Evolutionary conservation across 2,329 filamentous ascomycete genomes (phyloP).

Genomic region (Trichoderma endophyticum): DNA sequence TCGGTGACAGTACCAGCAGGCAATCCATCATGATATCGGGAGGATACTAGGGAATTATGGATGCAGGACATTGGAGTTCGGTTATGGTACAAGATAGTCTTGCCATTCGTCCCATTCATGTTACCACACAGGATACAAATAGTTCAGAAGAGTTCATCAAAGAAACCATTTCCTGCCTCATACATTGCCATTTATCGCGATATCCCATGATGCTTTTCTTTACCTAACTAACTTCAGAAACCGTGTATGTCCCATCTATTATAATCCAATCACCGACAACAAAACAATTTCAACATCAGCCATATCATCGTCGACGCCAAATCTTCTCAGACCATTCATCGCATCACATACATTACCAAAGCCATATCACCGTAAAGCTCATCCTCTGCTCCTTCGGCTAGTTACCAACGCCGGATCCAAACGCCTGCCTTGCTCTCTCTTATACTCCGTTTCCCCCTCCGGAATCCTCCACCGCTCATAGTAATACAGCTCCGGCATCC

Average conservation of each 20-base stretch:
- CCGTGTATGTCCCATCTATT: neutral
- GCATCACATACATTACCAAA: neutral
- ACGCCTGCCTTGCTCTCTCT: neutral
- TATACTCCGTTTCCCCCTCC: neutral
- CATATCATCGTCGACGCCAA: too few relatives aligned
- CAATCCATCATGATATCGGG: too few relatives aligned
- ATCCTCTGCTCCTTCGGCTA: neutral
- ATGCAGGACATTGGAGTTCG: too few relatives aligned
- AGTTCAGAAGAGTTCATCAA: too few relatives aligned
- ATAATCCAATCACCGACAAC: neutral
- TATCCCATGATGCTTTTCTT: too few relatives aligned
- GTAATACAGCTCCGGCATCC: slow-evolving; percentile 26
- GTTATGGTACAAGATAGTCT: too few relatives aligned
- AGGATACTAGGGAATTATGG: too few relatives aligned
- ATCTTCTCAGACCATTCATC: neutral
- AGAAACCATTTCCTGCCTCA: too few relatives aligned
- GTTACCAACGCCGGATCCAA: slow-evolving; percentile 10
- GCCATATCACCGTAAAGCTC: neutral
- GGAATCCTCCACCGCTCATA: neutral
- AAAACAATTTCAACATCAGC: neutral
- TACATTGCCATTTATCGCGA: too few relatives aligned
- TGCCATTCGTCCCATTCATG: too few relatives aligned
- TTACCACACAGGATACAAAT: too few relatives aligned
- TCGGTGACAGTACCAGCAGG: too few relatives aligned
- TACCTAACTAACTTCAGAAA: neutral